Conservation (phyloP, 2,329 filamentous ascomycete genomes). For the Epichloe sp. region DNA sequence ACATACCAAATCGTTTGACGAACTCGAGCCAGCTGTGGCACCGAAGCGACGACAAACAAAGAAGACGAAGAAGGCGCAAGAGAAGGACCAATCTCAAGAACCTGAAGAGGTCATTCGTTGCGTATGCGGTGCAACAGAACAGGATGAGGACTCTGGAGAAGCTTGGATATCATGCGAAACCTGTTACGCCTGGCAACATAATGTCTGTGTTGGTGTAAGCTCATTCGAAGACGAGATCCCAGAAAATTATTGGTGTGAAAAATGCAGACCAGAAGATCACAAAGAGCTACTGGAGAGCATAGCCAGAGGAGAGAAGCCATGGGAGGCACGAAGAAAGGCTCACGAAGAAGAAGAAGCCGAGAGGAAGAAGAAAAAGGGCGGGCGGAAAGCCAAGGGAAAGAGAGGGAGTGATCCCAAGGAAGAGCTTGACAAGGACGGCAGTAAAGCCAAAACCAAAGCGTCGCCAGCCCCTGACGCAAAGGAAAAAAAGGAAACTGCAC, state of each 20-base stretch:
- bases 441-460: slow-evolving; percentile 20
- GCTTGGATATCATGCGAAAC: slow-evolving; percentile 94
- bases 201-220: slow-evolving; percentile 81
- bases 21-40: slow-evolving; percentile 46
- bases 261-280: slow-evolving; percentile 76
- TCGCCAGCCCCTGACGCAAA: slow-evolving; percentile 32
- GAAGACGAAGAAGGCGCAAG: slow-evolving; percentile 46
- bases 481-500: slow-evolving; percentile 32
- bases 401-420: slow-evolving; percentile 51
- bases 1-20: slow-evolving; percentile 77
- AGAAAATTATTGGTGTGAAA: slow-evolving; percentile 83
- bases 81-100: slow-evolving; percentile 44
- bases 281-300: slow-evolving; percentile 68
- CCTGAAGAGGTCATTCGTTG: slow-evolving; percentile 73
- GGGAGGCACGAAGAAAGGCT: slow-evolving; percentile 56
- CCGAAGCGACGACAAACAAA: slow-evolving; percentile 40
- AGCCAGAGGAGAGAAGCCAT: slow-evolving; percentile 68
- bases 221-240: slow-evolving; percentile 66
- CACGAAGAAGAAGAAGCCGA: slow-evolving; percentile 51
- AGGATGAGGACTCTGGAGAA: slow-evolving; percentile 73
- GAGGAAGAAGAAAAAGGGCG: slow-evolving; percentile 42
- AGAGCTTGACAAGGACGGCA: slow-evolving; percentile 37
- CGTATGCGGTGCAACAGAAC: slow-evolving; percentile 77
- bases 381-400: slow-evolving; percentile 52
- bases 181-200: slow-evolving; percentile 93